These are phyloP conservation scores for Copromyces sp. DNA, from an alignment of 495 filamentous ascomycete genomes.

Conservation along the genomic window DNA sequence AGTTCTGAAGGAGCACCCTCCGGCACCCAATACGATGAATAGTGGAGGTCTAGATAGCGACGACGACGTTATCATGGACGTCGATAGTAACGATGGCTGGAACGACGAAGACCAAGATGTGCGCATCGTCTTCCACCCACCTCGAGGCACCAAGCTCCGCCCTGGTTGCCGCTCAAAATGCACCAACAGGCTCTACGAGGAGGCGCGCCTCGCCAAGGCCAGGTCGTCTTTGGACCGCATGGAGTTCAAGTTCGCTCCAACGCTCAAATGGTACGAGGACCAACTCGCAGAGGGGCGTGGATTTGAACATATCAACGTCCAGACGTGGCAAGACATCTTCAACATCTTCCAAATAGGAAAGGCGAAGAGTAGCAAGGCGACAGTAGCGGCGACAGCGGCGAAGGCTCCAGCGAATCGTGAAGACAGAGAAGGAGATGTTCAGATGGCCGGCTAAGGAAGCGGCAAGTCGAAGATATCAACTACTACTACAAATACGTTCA, in stretches of 20 bases:
- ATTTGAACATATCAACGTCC: constrained; percentile 29
- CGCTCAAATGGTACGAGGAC: constrained; percentile 34
- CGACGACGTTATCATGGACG: constrained; percentile 11
- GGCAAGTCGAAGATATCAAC: background rate
- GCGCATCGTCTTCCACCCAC: constrained; percentile 36
- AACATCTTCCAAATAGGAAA: constrained; percentile 14
- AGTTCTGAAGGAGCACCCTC: background rate
- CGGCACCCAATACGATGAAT: background rate
- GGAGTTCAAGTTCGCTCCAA: constrained; percentile 28
- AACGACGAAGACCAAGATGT: constrained; percentile 13
- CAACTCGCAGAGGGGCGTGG: constrained; percentile 30
- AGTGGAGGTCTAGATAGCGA: background rate
- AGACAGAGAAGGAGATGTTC: constrained; percentile 1
- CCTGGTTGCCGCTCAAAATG: constrained; percentile 20
- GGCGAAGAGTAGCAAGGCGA: background rate
- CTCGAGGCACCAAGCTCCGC: constrained; percentile 11
- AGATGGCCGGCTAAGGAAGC: background rate
- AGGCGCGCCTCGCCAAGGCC: constrained; percentile 17
- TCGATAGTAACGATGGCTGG: background rate
- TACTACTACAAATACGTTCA: background rate
- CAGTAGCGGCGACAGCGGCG: background rate
- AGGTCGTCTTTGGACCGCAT: constrained; percentile 14
- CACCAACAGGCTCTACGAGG: constrained; percentile 31
- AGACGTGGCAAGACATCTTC: constrained; percentile 26
- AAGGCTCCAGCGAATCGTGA: background rate